These are phyloP conservation scores for Calonectria pteridis DNA, from an alignment of 2,329 filamentous ascomycete species.

Conservation along the genomic window DNA sequence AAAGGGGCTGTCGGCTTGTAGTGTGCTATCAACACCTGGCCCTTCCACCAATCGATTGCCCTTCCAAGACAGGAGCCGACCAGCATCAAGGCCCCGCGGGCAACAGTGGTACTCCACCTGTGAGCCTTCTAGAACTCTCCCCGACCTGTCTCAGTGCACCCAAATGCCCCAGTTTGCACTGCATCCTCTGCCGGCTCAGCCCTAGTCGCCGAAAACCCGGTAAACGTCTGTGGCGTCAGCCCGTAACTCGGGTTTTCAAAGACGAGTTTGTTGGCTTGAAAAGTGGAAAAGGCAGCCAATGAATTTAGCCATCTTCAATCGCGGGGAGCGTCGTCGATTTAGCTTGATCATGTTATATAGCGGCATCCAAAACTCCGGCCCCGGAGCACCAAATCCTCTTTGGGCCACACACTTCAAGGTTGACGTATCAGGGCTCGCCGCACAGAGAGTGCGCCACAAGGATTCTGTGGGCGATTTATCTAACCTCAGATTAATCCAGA, in stretches of 20 bases:
- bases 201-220: constrained; percentile 9
- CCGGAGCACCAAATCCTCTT: neutral
- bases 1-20: neutral
- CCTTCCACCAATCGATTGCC: constrained; percentile 16
- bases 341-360: neutral
- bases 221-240: constrained; percentile 8
- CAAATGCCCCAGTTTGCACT: neutral
- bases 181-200: constrained; percentile 5
- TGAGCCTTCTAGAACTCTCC: constrained; percentile 22
- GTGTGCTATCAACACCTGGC: neutral
- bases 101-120: constrained; percentile 20
- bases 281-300: neutral
- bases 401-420: neutral
- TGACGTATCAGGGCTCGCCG: neutral
- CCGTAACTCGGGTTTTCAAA: constrained; percentile 1
- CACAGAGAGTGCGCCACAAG: neutral
- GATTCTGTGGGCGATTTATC: neutral
- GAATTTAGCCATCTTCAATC: neutral
- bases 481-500: neutral
- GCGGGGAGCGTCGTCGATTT: neutral
- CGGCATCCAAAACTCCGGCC: neutral
- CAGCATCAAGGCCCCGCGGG: constrained; percentile 23
- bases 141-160: constrained; percentile 10
- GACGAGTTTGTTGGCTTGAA: neutral
- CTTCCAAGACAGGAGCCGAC: constrained; percentile 6